phyloP scores from a whole-genome alignment of 78 protist genomes.

The Dictyostelium firmibasis region DNA sequence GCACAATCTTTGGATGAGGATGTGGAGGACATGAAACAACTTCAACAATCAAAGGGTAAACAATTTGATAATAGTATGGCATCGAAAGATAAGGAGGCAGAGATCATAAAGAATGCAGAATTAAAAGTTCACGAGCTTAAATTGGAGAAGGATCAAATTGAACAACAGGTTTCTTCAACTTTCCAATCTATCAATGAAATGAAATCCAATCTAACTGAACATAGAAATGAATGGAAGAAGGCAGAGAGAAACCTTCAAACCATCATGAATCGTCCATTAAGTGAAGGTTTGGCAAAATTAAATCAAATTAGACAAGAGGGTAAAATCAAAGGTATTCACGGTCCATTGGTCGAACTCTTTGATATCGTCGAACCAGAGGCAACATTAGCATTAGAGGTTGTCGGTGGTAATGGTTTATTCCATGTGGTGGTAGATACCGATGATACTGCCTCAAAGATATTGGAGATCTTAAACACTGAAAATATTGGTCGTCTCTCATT shows the following conservation, averaged over 20 bases:
- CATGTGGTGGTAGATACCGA: slow-evolving; percentile 96
- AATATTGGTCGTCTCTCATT: slow-evolving; percentile 94
- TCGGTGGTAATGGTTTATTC: slow-evolving; percentile 94
- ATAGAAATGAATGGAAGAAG: background rate
- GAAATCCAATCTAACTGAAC: background rate
- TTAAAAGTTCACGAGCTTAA: background rate
- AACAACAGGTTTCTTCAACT: background rate
- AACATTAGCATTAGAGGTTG: slow-evolving; percentile 92
- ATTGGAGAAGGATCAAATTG: slow-evolving; percentile 5
- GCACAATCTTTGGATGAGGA: background rate
- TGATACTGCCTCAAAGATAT: slow-evolving; percentile 58
- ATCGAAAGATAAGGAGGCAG: background rate
- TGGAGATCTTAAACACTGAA: slow-evolving; percentile 63
- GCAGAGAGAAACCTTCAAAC: slow-evolving; percentile 42
- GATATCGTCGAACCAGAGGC: slow-evolving; percentile 38
- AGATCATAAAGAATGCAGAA: slow-evolving; percentile 4
- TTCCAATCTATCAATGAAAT: background rate
- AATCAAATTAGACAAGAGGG: slow-evolving; percentile 23
- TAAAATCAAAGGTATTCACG: slow-evolving; percentile 87
- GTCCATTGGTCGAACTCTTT: slow-evolving; percentile 95
- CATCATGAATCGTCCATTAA: slow-evolving; percentile 18
- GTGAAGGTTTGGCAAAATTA: slow-evolving; percentile 4
- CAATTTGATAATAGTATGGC: background rate
- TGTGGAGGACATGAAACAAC: background rate
- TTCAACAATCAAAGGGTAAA: background rate